These are phyloP conservation scores for Sistotremastrum niveocremeum DNA, from an alignment of 768 basidiomycete species.

Conservation along the genomic window DNA sequence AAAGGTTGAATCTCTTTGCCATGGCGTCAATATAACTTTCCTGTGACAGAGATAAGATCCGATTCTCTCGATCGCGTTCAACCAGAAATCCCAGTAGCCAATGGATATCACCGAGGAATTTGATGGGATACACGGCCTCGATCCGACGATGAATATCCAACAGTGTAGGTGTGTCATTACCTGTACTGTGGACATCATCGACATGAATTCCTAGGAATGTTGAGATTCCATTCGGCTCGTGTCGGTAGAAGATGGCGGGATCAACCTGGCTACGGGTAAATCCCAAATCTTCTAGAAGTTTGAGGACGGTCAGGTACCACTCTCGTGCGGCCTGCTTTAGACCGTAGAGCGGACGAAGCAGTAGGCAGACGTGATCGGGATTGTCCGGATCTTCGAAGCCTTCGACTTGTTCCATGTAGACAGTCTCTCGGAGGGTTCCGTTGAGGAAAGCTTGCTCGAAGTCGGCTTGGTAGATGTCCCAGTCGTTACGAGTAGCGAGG, in stretches of 20 bases:
- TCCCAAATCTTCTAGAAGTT: conserved; percentile 2
- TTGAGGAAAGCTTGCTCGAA: conserved; percentile 24
- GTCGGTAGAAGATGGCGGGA: conserved; percentile 5
- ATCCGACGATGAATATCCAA: conserved; percentile 1
- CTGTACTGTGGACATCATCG: conserved; percentile 11
- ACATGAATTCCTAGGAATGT: conserved; percentile 16
- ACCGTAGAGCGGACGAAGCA: conserved; percentile 14
- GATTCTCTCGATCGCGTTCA: conserved; percentile 1
- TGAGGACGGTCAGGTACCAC: conserved; percentile 10
- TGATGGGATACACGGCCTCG: neutral
- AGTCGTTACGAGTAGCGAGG: conserved; percentile 20
- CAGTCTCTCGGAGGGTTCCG: conserved; percentile 11
- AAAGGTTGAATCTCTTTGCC: conserved; percentile 4
- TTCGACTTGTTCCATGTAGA: conserved; percentile 14
- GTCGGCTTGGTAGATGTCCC: conserved; percentile 26
- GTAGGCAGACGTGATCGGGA: too few species aligned
- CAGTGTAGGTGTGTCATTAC: neutral
- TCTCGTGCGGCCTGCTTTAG: conserved; percentile 13
- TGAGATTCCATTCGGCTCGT: neutral
- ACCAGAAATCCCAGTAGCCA: conserved; percentile 5
- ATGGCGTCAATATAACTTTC: conserved; percentile 6
- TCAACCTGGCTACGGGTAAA: conserved; percentile 5
- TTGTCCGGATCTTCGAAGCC: conserved; percentile 8
- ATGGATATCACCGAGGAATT: conserved; percentile 1
- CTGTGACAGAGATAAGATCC: conserved; percentile 7